A percentile compares a stretch with the other conserved stretches of the same genome.
phyloP scores from a whole-genome alignment of 306 rosid species.

The Casuarina cunninghamiana region DNA sequence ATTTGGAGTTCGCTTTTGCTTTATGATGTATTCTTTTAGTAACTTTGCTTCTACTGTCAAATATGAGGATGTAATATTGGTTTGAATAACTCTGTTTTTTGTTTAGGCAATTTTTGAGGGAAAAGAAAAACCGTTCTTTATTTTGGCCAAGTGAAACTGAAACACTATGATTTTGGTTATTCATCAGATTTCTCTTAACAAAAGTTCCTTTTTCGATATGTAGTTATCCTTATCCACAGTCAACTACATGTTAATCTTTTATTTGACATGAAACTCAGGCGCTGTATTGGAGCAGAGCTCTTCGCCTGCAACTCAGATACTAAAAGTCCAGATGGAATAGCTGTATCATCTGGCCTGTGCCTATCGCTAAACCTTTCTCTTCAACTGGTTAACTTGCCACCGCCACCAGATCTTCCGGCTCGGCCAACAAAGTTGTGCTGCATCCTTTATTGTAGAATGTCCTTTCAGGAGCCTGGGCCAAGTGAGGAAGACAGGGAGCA shows the following conservation, averaged over 20 bases:
- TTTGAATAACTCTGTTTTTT: background rate
- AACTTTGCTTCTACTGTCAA: background rate
- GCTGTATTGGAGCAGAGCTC: constrained; percentile 50
- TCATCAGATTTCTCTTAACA: background rate
- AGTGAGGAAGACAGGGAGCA: constrained; percentile 11
- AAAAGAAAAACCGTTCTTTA: background rate
- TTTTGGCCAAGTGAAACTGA: background rate
- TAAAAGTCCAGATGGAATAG: constrained; percentile 30
- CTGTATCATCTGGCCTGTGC: constrained; percentile 36
- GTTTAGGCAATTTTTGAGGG: background rate
- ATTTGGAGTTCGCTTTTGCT: background rate
- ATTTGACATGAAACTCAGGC: constrained; percentile 43
- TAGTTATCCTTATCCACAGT: background rate
- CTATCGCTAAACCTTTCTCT: constrained; percentile 57
- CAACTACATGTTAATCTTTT: background rate
- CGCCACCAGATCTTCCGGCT: constrained; percentile 29
- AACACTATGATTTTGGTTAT: background rate
- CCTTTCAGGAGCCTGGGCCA: constrained; percentile 26
- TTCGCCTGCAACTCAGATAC: constrained; percentile 36
- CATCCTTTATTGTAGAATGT: constrained; percentile 44
- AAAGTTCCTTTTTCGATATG: background rate
- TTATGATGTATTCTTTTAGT: constrained; percentile 1
- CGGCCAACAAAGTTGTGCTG: constrained; percentile 40
- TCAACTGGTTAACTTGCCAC: constrained; percentile 47
- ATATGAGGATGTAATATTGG: background rate